Conservation (phyloP, 140 eudicot genomes). For the Cichorium intybus region DNA sequence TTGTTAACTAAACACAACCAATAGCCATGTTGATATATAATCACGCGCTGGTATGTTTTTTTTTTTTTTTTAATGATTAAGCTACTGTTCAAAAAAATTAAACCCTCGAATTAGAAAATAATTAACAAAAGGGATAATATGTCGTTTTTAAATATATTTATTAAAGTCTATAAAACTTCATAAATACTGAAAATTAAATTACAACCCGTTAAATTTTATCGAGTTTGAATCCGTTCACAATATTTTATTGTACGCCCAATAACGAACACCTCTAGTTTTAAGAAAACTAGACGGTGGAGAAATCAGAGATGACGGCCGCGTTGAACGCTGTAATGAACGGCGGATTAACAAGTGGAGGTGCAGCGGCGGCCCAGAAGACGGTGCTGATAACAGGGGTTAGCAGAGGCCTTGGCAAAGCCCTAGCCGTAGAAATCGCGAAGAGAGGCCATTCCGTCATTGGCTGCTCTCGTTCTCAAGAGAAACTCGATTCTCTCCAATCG, state of each 20-base stretch:
- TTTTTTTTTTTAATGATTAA: too few species aligned
- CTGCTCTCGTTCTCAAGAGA: conserved; percentile 79
- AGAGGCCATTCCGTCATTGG: conserved; percentile 87
- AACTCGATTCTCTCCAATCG: conserved; percentile 57
- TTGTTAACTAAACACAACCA: too few species aligned
- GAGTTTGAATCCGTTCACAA: too few species aligned
- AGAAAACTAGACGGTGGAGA: not conserved
- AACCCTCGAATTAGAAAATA: too few species aligned
- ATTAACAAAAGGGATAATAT: too few species aligned
- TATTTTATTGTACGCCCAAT: not conserved
- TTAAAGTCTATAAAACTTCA: too few species aligned
- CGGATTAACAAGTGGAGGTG: conserved; percentile 13
- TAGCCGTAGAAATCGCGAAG: conserved; percentile 80
- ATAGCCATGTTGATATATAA: too few species aligned
- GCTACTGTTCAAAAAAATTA: too few species aligned
- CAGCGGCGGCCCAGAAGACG: conserved; percentile 36
- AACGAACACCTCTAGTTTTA: not conserved
- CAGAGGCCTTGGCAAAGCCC: conserved; percentile 86
- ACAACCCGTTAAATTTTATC: too few species aligned
- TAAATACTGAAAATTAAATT: too few species aligned
- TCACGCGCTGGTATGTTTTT: too few species aligned
- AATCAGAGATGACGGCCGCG: conserved; percentile 31
- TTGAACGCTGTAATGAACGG: conserved; percentile 25
- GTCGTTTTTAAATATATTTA: too few species aligned
- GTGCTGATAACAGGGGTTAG: conserved; percentile 91